A percentile compares a stretch with the other conserved stretches of the same genome.
These are phyloP conservation scores for Lepraria neglecta DNA, from an alignment of 495 filamentous ascomycete genomes.

Conservation along the genomic window DNA sequence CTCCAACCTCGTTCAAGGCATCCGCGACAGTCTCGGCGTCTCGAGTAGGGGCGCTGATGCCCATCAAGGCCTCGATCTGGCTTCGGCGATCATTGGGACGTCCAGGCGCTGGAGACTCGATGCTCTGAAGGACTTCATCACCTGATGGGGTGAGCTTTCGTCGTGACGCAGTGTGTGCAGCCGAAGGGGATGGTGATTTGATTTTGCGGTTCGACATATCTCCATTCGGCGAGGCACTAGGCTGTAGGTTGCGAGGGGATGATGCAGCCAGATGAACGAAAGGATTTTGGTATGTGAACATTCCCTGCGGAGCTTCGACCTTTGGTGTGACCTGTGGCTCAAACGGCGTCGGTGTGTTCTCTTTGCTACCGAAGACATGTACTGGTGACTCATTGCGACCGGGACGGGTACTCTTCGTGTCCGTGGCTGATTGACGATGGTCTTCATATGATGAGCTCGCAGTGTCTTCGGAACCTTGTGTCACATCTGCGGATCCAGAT, in stretches of 20 bases:
- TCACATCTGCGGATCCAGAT: conserved; percentile 13
- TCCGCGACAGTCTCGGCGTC: conserved; percentile 63
- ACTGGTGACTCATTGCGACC: conserved; percentile 32
- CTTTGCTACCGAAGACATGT: conserved; percentile 37
- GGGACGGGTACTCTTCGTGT: conserved; percentile 10
- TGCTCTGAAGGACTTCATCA: conserved; percentile 27
- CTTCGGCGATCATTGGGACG: conserved; percentile 31
- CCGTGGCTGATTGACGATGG: conserved; percentile 3
- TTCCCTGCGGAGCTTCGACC: conserved; percentile 35
- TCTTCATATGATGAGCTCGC: conserved; percentile 10
- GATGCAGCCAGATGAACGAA: conserved; percentile 70
- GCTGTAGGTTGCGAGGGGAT: conserved; percentile 50
- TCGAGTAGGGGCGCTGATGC: conserved; percentile 35
- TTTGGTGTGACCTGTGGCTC: conserved; percentile 28
- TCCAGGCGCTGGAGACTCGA: conserved; percentile 34
- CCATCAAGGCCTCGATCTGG: conserved; percentile 31
- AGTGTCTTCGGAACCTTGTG: conserved; percentile 16
- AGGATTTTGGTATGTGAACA: conserved; percentile 75
- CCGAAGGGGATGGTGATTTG: conserved; percentile 28
- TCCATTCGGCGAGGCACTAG: conserved; percentile 21
- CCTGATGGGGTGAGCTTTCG: conserved; percentile 27
- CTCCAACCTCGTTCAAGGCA: conserved; percentile 61
- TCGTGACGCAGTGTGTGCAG: conserved; percentile 24
- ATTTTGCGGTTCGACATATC: conserved; percentile 28
- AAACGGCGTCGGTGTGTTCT: conserved; percentile 30